Conservation (phyloP, 129 eudicot genomes). For the Glebionis coronaria region DNA sequence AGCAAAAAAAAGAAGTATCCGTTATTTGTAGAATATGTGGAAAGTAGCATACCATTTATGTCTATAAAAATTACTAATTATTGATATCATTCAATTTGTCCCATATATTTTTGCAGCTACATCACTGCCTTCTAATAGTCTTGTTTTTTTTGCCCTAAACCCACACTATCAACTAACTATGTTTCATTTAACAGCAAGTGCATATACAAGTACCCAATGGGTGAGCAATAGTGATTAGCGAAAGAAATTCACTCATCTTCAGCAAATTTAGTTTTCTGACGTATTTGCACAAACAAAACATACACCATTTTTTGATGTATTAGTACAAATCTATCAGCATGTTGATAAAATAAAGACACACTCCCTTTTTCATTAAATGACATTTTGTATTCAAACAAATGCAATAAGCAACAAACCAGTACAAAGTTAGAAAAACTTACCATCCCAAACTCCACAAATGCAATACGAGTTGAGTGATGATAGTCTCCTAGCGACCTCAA, state of each 20-base stretch:
- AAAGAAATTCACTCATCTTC: not conserved
- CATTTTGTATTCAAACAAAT: not conserved
- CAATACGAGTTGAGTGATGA: constrained; percentile 92
- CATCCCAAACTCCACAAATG: constrained; percentile 95
- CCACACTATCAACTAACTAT: not conserved
- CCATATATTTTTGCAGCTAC: no score
- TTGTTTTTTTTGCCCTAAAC: not conserved
- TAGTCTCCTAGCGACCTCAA: constrained; percentile 92
- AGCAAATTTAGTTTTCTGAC: not conserved
- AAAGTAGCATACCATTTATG: not conserved
- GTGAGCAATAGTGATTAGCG: not conserved
- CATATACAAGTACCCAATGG: not conserved
- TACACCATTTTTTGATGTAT: constrained; percentile 10
- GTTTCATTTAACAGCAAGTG: not conserved
- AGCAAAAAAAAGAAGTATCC: not conserved
- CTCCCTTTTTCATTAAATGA: not conserved
- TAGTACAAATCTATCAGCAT: not conserved
- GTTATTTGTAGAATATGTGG: not conserved
- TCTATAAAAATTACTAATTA: not conserved
- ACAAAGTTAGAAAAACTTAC: constrained; percentile 34
- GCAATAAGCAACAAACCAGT: not conserved
- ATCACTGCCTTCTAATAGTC: no score
- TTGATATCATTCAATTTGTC: not conserved
- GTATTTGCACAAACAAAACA: not conserved
- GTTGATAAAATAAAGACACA: constrained; percentile 9